phyloP scores from a whole-genome alignment of 108 stramenopile species.

The Nitzschia palea region DNA sequence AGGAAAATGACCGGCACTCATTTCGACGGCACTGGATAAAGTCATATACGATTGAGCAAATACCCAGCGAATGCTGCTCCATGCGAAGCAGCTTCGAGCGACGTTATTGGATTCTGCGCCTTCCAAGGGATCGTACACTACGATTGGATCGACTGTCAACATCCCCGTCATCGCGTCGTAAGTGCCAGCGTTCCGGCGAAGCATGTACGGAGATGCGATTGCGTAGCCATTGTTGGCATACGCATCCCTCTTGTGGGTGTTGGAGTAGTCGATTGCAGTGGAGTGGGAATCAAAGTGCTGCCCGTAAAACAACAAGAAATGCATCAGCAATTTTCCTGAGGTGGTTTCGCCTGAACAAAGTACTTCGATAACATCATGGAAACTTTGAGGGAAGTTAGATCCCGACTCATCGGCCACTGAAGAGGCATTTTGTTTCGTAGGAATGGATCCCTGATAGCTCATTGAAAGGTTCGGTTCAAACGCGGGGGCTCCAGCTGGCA shows the following conservation, averaged over 20 bases:
- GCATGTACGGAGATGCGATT: conserved; percentile 58
- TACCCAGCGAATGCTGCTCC: conserved; percentile 79
- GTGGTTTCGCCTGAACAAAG: conserved; percentile 84
- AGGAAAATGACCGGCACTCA: conserved; percentile 24
- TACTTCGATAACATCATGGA: conserved; percentile 85
- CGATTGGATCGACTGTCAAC: conserved; percentile 83
- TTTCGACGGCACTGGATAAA: conserved; percentile 73
- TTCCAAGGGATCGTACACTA: conserved; percentile 86
- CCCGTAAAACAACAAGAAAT: conserved; percentile 85
- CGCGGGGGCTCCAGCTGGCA: neutral
- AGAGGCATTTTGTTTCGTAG: neutral
- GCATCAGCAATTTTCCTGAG: conserved; percentile 82
- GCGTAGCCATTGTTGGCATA: conserved; percentile 31
- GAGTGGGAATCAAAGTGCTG: conserved; percentile 80
- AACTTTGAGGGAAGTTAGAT: conserved; percentile 70
- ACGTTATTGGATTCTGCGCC: conserved; percentile 80
- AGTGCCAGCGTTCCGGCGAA: conserved; percentile 57
- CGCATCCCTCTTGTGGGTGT: conserved; percentile 46
- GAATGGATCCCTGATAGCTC: neutral
- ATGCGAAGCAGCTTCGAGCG: conserved; percentile 79
- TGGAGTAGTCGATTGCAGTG: conserved; percentile 77
- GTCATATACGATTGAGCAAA: conserved; percentile 88
- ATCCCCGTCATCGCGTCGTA: conserved; percentile 84
- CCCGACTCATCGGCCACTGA: neutral
- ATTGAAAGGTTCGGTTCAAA: neutral